A percentile compares a stretch with the other conserved stretches of the same genome.
These are phyloP conservation scores for Diophrys appendiculata DNA, from an alignment of 73 alveolate genomes.

Conservation along the genomic window DNA sequence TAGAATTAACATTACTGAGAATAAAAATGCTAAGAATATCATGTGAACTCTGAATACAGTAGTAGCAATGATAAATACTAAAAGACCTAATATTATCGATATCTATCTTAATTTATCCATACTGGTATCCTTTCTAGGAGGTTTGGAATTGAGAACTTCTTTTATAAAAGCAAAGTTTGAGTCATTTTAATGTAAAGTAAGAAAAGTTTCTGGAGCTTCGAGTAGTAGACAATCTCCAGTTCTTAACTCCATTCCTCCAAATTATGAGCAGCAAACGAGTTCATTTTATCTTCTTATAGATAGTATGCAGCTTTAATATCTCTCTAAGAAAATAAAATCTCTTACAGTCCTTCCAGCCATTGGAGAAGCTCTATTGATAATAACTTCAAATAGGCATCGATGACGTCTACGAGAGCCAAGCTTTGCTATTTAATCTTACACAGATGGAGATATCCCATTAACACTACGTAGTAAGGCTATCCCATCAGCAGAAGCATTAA, in stretches of 20 bases:
- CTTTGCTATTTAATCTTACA: neutral
- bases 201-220: slow-evolving; percentile 1
- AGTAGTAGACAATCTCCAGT: slow-evolving; percentile 3
- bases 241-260: neutral
- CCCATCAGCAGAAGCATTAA: slow-evolving; percentile 4
- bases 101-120: neutral
- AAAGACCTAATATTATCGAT: neutral
- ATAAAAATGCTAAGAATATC: neutral
- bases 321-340: neutral
- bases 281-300: neutral
- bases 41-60: neutral
- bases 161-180: neutral
- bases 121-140: neutral
- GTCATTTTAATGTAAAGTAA: too few species aligned
- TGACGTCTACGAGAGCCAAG: neutral
- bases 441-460: neutral
- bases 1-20: neutral
- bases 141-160: neutral
- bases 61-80: neutral
- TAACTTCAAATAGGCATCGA: slow-evolving; percentile 3
- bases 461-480: neutral
- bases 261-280: neutral
- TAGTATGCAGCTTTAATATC: neutral
- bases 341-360: neutral
- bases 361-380: neutral